Evolutionary conservation across 148 eudicot species (phyloP).

Genomic region (Camellia sinensis): DNA sequence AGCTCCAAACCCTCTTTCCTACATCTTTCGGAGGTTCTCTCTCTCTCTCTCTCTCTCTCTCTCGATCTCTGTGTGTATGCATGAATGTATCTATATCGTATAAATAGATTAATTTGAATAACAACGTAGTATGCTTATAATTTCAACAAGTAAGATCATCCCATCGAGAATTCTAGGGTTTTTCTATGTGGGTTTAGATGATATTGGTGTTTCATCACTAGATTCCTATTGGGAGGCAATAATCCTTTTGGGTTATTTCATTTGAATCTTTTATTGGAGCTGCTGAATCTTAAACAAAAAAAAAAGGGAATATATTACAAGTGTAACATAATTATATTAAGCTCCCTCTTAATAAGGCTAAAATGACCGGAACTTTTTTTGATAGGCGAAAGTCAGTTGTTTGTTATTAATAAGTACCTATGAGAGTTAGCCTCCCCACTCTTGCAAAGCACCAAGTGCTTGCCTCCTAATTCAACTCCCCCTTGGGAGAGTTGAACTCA

Average conservation of each 20-base stretch:
- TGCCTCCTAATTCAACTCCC: too few relatives aligned
- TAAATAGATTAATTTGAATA: neutral
- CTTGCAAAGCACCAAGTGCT: too few relatives aligned
- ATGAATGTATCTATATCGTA: neutral
- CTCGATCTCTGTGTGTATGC: neutral
- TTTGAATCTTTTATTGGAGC: neutral
- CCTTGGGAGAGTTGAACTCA: too few relatives aligned
- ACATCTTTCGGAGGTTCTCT: neutral
- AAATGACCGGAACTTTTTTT: too few relatives aligned
- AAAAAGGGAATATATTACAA: neutral
- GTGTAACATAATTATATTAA: neutral
- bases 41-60: neutral
- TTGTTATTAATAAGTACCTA: too few relatives aligned
- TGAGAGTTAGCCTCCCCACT: too few relatives aligned
- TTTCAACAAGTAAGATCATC: neutral
- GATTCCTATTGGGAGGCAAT: neutral
- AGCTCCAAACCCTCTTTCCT: constrained; percentile 6
- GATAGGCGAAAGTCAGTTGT: too few relatives aligned
- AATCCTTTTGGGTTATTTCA: neutral
- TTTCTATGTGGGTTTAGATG: neutral
- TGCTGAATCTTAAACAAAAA: neutral
- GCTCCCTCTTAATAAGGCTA: too few relatives aligned
- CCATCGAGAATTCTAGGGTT: neutral
- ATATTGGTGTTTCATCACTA: neutral
- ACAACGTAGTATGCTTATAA: neutral